These are phyloP conservation scores for Pleurotus tuoliensis DNA, from an alignment of 768 basidiomycete species.

Conservation along the genomic window DNA sequence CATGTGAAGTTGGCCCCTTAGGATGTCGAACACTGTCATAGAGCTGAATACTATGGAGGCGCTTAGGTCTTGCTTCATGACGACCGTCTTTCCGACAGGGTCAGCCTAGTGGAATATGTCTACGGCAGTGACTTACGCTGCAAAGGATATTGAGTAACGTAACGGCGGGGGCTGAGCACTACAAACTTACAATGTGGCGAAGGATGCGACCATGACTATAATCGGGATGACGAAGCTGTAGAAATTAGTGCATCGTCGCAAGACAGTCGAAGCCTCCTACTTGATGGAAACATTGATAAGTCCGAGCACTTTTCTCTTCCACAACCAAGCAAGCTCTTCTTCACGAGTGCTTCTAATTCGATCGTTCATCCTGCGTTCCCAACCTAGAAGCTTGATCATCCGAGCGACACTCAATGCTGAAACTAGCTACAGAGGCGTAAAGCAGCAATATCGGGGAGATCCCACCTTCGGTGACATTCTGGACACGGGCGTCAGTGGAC, in stretches of 20 bases:
- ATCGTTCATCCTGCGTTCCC: slow-evolving; percentile 54
- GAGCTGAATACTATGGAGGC: slow-evolving; percentile 47
- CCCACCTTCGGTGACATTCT: slow-evolving; percentile 57
- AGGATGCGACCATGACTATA: slow-evolving; percentile 63
- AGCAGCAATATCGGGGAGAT: slow-evolving; percentile 13
- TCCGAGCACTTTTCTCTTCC: slow-evolving; percentile 48
- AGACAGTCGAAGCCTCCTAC: slow-evolving; percentile 23
- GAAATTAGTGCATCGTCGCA: not conserved
- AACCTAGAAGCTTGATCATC: slow-evolving; percentile 71
- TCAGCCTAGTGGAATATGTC: too few relatives aligned
- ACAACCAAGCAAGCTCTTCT: slow-evolving; percentile 53
- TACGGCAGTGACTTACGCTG: too few relatives aligned
- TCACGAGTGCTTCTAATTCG: slow-evolving; percentile 55
- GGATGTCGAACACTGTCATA: slow-evolving; percentile 59
- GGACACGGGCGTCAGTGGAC: slow-evolving; percentile 52
- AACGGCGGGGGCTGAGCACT: too few relatives aligned
- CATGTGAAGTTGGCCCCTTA: slow-evolving; percentile 48
- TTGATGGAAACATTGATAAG: slow-evolving; percentile 40
- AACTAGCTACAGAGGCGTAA: slow-evolving; percentile 18
- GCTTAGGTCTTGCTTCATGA: slow-evolving; percentile 36
- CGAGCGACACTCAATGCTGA: slow-evolving; percentile 53
- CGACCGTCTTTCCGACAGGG: slow-evolving; percentile 23
- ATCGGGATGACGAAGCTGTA: slow-evolving; percentile 57
- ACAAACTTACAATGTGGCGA: slow-evolving; percentile 47
- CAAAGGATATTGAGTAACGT: too few relatives aligned